These are phyloP conservation scores for Xylaria sp. DNA, from an alignment of 2,329 filamentous ascomycete species.

Conservation along the genomic window DNA sequence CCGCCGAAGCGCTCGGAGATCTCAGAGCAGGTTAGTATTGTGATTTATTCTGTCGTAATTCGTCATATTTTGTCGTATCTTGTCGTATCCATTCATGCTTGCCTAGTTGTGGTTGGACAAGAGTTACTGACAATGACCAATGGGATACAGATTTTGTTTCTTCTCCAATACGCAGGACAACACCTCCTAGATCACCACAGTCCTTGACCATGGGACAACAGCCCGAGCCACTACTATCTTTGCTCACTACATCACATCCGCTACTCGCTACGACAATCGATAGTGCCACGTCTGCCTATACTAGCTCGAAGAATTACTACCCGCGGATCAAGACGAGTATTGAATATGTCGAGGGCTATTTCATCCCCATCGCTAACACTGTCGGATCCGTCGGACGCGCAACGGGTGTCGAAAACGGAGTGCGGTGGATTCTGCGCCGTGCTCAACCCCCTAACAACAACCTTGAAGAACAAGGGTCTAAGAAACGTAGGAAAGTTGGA, in stretches of 20 bases:
- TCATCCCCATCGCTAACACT: constrained; percentile 87
- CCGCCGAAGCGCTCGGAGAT: constrained; percentile 80
- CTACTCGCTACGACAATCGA: constrained; percentile 87
- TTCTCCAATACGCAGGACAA: constrained; percentile 64
- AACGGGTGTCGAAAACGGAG: constrained; percentile 87
- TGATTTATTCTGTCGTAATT: constrained; percentile 18
- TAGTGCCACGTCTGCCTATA: constrained; percentile 85
- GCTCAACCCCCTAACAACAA: constrained; percentile 61
- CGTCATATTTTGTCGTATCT: background rate
- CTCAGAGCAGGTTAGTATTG: constrained; percentile 72
- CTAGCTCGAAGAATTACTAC: constrained; percentile 88
- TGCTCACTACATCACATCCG: constrained; percentile 89
- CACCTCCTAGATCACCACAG: constrained; percentile 55
- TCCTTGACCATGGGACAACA: constrained; percentile 59
- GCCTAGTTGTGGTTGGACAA: constrained; percentile 20
- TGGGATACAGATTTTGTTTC: constrained; percentile 70
- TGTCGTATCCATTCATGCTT: constrained; percentile 10
- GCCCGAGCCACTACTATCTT: constrained; percentile 83
- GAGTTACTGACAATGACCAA: constrained; percentile 34
- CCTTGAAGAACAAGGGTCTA: constrained; percentile 59
- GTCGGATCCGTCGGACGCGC: constrained; percentile 84
- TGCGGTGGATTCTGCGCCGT: constrained; percentile 83
- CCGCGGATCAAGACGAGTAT: constrained; percentile 89
- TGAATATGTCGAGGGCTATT: constrained; percentile 89
- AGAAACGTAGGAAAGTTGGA: constrained; percentile 70